Evolutionary conservation across 2,329 filamentous ascomycete genomes (phyloP).

Genomic region (Colletotrichum camelliae): DNA sequence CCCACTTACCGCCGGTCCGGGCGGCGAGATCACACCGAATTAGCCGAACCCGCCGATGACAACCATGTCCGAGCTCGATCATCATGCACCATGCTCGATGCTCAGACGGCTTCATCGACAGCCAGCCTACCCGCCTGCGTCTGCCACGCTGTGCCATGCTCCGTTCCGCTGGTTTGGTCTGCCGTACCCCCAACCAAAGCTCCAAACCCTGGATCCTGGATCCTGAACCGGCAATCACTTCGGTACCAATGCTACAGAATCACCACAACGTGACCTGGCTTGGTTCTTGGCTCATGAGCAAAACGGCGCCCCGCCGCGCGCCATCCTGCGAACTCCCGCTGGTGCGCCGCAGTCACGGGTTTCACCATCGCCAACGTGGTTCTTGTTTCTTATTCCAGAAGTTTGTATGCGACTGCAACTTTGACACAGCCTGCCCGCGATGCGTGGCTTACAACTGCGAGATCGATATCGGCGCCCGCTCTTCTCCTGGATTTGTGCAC

Average conservation of each 20-base stretch:
- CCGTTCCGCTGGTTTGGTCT: background rate
- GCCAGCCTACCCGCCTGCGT: background rate
- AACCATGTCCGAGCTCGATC: background rate
- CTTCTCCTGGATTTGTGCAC: background rate
- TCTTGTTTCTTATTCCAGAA: background rate
- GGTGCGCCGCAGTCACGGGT: slow-evolving; percentile 1
- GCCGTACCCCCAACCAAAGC: background rate
- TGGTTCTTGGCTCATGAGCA: background rate
- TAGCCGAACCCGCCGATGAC: background rate
- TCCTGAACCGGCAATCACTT: background rate
- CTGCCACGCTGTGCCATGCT: background rate
- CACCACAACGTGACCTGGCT: background rate
- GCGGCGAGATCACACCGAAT: background rate
- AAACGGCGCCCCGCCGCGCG: background rate
- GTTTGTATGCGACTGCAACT: background rate
- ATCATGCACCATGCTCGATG: slow-evolving; percentile 2
- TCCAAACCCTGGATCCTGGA: background rate
- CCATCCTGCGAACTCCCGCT: background rate
- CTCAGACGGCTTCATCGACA: background rate
- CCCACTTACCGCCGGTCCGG: background rate
- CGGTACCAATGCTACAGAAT: background rate
- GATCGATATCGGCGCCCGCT: background rate
- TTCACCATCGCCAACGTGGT: slow-evolving; percentile 1
- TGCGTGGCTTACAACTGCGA: background rate
- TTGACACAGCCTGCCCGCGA: background rate